These are phyloP conservation scores for Camptophora hylomeconis DNA, from an alignment of 2,329 filamentous ascomycete genomes.

Conservation along the genomic window DNA sequence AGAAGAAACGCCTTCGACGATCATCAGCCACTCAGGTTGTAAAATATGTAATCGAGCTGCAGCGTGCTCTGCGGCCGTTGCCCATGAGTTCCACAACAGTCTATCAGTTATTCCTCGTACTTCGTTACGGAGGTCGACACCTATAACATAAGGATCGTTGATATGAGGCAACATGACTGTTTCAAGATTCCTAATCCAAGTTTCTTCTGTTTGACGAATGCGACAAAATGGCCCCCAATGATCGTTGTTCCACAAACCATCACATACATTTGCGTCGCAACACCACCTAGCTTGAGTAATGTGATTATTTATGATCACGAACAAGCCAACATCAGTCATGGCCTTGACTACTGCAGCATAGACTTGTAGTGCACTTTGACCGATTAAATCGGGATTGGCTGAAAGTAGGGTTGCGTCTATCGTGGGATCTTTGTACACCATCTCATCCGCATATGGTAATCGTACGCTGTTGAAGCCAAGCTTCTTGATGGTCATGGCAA, in stretches of 20 bases:
- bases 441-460: constrained; percentile 55
- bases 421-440: constrained; percentile 48
- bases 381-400: constrained; percentile 48
- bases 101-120: constrained; percentile 57
- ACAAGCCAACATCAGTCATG: constrained; percentile 48
- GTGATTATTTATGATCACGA: constrained; percentile 58
- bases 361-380: constrained; percentile 46
- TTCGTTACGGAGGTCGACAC: constrained; percentile 56
- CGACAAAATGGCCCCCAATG: constrained; percentile 48
- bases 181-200: constrained; percentile 55
- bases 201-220: constrained; percentile 49
- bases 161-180: constrained; percentile 47
- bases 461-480: constrained; percentile 61
- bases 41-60: constrained; percentile 48
- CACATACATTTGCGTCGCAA: constrained; percentile 55
- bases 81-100: constrained; percentile 54
- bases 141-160: constrained; percentile 49
- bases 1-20: constrained; percentile 56
- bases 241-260: constrained; percentile 54
- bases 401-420: constrained; percentile 38
- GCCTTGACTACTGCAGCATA: constrained; percentile 45
- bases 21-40: constrained; percentile 51
- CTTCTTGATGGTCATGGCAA: constrained; percentile 45
- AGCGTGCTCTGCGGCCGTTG: constrained; percentile 48
- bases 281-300: constrained; percentile 59